phyloP scores from a whole-genome alignment of 441 rosid genomes.

The Arabidopsis lyrata region DNA sequence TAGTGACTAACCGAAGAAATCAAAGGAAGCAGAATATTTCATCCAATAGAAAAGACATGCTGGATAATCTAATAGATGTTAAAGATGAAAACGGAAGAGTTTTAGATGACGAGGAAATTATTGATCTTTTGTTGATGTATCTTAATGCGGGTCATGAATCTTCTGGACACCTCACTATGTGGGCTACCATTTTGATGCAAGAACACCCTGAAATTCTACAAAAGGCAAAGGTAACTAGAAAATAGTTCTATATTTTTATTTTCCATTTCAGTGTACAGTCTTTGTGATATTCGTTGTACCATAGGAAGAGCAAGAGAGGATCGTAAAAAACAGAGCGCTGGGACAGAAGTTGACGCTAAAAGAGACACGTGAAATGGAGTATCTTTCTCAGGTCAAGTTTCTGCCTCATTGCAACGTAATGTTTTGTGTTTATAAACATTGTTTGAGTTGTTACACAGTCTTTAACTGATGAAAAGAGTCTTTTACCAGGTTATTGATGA shows the following conservation, averaged over 20 bases:
- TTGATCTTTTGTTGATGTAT: slow-evolving; percentile 81
- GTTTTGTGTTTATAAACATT: no score
- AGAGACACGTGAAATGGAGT: slow-evolving; percentile 80
- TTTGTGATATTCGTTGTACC: slow-evolving; percentile 7
- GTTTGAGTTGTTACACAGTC: not conserved
- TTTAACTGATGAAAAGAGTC: slow-evolving; percentile 4
- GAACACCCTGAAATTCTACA: slow-evolving; percentile 47
- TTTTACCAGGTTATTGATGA: slow-evolving; percentile 44
- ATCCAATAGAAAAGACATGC: slow-evolving; percentile 67
- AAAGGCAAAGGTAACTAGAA: slow-evolving; percentile 41
- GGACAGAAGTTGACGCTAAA: slow-evolving; percentile 52
- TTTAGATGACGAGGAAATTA: slow-evolving; percentile 73
- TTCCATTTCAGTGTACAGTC: slow-evolving; percentile 10
- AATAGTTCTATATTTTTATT: not conserved
- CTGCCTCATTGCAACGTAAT: slow-evolving; percentile 15
- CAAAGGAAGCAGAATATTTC: slow-evolving; percentile 25
- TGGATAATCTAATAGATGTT: slow-evolving; percentile 71
- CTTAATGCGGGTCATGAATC: slow-evolving; percentile 95
- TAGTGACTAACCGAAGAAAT: slow-evolving; percentile 42
- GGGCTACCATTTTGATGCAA: slow-evolving; percentile 60
- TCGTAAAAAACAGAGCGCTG: slow-evolving; percentile 16
- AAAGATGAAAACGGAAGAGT: slow-evolving; percentile 72
- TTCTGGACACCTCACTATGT: slow-evolving; percentile 85
- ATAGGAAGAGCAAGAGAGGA: slow-evolving; percentile 48
- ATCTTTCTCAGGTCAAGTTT: slow-evolving; percentile 62